These are phyloP conservation scores for Cladobotryum protrusum DNA, from an alignment of 2,329 filamentous ascomycete genomes.

Conservation along the genomic window DNA sequence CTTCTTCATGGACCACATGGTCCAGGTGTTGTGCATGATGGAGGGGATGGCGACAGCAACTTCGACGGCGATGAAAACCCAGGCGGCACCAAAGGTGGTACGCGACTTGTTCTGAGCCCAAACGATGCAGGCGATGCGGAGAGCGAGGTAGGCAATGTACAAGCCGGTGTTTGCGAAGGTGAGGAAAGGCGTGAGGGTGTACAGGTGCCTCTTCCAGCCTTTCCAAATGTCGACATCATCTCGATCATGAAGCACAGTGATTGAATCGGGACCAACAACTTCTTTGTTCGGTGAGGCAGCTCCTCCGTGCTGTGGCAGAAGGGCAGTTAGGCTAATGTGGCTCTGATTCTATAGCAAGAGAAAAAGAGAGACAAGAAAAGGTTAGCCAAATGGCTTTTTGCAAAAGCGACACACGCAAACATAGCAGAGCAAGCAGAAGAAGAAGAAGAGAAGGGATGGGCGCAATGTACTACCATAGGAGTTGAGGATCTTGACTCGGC, in stretches of 20 bases:
- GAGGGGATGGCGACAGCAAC: conserved; percentile 47
- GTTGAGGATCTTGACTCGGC: conserved; percentile 25
- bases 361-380: not conserved
- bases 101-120: conserved; percentile 38
- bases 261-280: conserved; percentile 25
- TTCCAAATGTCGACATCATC: conserved; percentile 39
- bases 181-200: conserved; percentile 31
- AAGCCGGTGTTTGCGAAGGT: conserved; percentile 35
- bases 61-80: conserved; percentile 53
- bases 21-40: conserved; percentile 52
- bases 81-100: conserved; percentile 43
- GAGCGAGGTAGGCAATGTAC: conserved; percentile 43
- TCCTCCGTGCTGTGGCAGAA: conserved; percentile 28
- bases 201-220: conserved; percentile 38
- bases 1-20: conserved; percentile 50
- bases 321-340: conserved; percentile 34
- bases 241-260: conserved; percentile 36
- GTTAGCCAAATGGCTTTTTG: not conserved
- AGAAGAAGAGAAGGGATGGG: not conserved
- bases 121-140: conserved; percentile 48
- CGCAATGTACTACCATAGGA: conserved; percentile 19
- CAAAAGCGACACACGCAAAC: conserved; percentile 5
- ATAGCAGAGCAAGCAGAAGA: conserved; percentile 7
- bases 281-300: conserved; percentile 25
- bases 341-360: conserved; percentile 32